Evolutionary conservation across 2,329 filamentous ascomycete genomes (phyloP), one percentile per base, ranked within the genome.

Genomic region (Aspergillus eucalypticola): DNA sequence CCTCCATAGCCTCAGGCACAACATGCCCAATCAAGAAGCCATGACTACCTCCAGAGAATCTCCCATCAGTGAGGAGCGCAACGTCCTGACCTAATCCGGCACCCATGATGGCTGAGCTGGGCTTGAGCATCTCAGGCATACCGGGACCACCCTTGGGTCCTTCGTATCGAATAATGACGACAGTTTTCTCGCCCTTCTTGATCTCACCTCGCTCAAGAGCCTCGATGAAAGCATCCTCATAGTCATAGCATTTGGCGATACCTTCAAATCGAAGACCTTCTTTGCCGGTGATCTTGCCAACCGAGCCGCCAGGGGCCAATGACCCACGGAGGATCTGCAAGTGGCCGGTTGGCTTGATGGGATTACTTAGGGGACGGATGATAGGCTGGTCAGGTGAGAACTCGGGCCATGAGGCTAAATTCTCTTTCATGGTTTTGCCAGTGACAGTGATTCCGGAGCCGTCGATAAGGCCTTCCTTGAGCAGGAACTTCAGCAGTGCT

Each of bases 51-150:
- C 61, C 61, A 5, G 61, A 63, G 27, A 61, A 63, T 38, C 61
- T 19, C 19, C 61, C 87, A 68, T 90, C 88, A 0, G 87, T 90
- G 71, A 90, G 85, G 27, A 90, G 78, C 1, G 87, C 87, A 6
- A 88, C 84, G 63, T 89, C 86, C 61, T 88, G 79, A 39, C 86
- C 87, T 5, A 90, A 80, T 8, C 87, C 87, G 13, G 86, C 86
- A 15, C 87, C 87, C 87, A 90, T 90, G 71, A 90, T 88, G n/a
- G 87, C 86, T 10, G 85, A 87, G 54, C 81, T 84, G 39, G 87
- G 86, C 72, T 89, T 90, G 67, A 90, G 73, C 86, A 89, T 89
- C 76, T 90, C 87, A 6, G 84, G 86, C 87, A 90, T 90, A 53
- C 87, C 87, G 0, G 87, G 87, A 1, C 86, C 87, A 41, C 87